phyloP scores from a whole-genome alignment of 352 stramenopile genomes.

The Phytophthora vignae region DNA sequence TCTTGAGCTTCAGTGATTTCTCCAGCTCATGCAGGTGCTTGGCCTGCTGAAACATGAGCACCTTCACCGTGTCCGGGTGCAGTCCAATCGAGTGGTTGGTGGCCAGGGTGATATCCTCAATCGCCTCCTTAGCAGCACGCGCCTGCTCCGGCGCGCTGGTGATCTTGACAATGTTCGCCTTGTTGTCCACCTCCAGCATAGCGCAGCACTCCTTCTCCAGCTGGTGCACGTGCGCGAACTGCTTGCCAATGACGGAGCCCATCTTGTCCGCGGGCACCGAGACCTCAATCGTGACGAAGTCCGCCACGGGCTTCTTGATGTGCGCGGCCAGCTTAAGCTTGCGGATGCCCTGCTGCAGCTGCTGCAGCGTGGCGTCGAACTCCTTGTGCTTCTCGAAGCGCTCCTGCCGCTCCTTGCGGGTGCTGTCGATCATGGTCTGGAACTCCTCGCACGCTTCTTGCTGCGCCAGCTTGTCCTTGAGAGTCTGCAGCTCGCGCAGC shows the following conservation, averaged over 20 bases:
- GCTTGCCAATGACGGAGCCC: constrained; percentile 72
- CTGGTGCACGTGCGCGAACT: constrained; percentile 62
- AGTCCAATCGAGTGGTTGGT: constrained; percentile 74
- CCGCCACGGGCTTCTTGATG: constrained; percentile 40
- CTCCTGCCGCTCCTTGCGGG: constrained; percentile 63
- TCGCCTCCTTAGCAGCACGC: constrained; percentile 44
- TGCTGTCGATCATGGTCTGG: constrained; percentile 63
- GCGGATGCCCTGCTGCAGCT: constrained; percentile 57
- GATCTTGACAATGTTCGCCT: constrained; percentile 60
- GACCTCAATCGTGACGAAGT: constrained; percentile 67
- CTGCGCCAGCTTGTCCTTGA: constrained; percentile 67
- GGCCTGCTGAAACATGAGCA: constrained; percentile 80
- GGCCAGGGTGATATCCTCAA: constrained; percentile 79
- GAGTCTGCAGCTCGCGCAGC: constrained; percentile 68
- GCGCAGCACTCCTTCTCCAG: constrained; percentile 66
- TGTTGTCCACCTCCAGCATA: constrained; percentile 71
- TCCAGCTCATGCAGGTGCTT: constrained; percentile 79
- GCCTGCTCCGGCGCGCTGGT: constrained; percentile 62
- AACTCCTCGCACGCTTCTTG: constrained; percentile 62
- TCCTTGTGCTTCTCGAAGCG: constrained; percentile 65
- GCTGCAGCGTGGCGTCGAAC: constrained; percentile 57
- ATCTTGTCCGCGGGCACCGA: constrained; percentile 68
- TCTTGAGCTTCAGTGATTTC: constrained; percentile 61
- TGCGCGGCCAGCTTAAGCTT: constrained; percentile 63
- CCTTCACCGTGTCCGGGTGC: constrained; percentile 78